These are phyloP conservation scores for Lipomyces chichibuensis DNA, from an alignment of 805 yeast genomes.

Conservation along the genomic window DNA sequence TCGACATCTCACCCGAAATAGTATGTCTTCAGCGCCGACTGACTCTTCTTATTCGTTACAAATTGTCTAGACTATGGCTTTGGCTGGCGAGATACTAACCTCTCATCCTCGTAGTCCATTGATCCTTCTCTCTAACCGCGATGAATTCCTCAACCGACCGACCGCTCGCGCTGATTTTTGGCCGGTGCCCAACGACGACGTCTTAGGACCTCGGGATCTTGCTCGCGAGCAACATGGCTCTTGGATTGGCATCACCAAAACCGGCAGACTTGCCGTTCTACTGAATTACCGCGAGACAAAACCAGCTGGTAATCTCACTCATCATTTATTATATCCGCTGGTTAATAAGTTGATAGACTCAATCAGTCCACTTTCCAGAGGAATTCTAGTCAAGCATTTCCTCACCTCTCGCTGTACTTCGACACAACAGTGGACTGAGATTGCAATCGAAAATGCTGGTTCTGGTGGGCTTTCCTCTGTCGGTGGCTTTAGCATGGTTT, in stretches of 20 bases:
- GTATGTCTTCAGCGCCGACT: conserved; percentile 37
- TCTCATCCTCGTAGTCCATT: conserved; percentile 52
- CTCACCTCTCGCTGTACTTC: conserved; percentile 43
- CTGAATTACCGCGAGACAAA: conserved; percentile 69
- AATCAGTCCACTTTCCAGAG: conserved; percentile 53
- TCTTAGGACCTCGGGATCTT: conserved; percentile 63
- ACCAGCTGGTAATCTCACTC: conserved; percentile 31
- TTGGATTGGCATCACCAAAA: conserved; percentile 77
- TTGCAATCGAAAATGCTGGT: conserved; percentile 38
- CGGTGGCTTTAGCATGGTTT: conserved; percentile 67
- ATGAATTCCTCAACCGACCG: conserved; percentile 76
- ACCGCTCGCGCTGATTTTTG: conserved; percentile 61
- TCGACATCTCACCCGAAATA: conserved; percentile 72
- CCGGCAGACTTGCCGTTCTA: conserved; percentile 68
- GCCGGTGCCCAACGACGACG: conserved; percentile 33
- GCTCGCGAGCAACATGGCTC: conserved; percentile 80
- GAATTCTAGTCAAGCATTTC: conserved; percentile 54
- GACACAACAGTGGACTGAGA: conserved; percentile 53
- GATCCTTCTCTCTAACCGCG: conserved; percentile 79
- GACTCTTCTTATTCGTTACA: neutral
- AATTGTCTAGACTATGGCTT: neutral
- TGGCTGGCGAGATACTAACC: neutral
- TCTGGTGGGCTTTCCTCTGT: conserved; percentile 46
- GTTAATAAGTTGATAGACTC: conserved; percentile 6
- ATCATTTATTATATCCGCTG: neutral